These are phyloP conservation scores for Dillenia suffruticosa DNA, from an alignment of 164 flowering plant species.

Conservation along the genomic window DNA sequence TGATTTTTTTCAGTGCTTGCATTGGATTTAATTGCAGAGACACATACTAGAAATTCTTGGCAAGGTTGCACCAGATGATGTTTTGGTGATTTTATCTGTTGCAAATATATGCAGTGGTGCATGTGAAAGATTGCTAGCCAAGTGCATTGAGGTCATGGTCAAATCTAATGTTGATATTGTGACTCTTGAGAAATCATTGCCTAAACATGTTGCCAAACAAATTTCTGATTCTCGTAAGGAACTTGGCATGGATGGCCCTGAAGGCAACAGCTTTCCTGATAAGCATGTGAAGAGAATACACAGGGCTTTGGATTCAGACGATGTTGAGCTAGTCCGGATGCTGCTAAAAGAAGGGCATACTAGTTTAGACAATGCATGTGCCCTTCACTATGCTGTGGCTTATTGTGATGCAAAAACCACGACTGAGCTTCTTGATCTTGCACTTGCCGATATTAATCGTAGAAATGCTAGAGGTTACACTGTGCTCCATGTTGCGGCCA, in stretches of 20 bases:
- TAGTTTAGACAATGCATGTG: constrained; percentile 77
- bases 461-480: constrained; percentile 65
- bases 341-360: constrained; percentile 72
- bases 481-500: constrained; percentile 86
- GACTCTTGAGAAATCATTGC: constrained; percentile 67
- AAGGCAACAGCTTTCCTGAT: constrained; percentile 40
- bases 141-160: constrained; percentile 48
- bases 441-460: constrained; percentile 76
- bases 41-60: constrained; percentile 65
- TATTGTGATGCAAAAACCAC: constrained; percentile 86
- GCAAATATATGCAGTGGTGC: constrained; percentile 56
- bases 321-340: constrained; percentile 83
- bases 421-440: constrained; percentile 78
- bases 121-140: constrained; percentile 45
- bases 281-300: constrained; percentile 82
- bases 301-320: constrained; percentile 88
- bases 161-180: constrained; percentile 64
- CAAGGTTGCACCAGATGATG: constrained; percentile 62
- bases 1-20: neutral
- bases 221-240: constrained; percentile 46
- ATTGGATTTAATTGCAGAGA: constrained; percentile 36
- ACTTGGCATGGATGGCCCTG: constrained; percentile 32
- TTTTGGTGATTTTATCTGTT: constrained; percentile 59
- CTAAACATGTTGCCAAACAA: constrained; percentile 43
- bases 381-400: constrained; percentile 90